Evolutionary conservation across 2,329 filamentous ascomycete genomes (phyloP).

Genomic region (Fusarium decemcellulare): DNA sequence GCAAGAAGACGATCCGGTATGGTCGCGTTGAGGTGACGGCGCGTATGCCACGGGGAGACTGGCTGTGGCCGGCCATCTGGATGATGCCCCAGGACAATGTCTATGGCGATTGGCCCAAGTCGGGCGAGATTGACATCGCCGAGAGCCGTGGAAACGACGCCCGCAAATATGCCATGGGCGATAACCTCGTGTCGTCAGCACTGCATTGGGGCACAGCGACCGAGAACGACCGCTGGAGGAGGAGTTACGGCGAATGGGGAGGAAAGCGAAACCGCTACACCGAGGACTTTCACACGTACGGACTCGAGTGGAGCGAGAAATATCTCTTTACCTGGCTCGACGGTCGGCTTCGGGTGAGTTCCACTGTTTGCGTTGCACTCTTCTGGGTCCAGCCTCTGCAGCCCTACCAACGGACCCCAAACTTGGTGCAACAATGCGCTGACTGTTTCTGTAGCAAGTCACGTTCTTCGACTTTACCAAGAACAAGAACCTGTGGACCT

Average conservation of each 20-base stretch:
- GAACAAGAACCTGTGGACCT: constrained; percentile 48
- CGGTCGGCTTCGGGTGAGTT: constrained; percentile 55
- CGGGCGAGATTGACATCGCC: constrained; percentile 68
- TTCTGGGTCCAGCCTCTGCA: constrained; percentile 17
- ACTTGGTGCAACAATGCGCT: neutral
- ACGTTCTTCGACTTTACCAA: constrained; percentile 51
- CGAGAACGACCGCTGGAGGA: constrained; percentile 49
- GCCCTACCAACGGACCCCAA: neutral
- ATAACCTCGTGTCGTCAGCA: constrained; percentile 56
- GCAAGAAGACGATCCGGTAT: constrained; percentile 62
- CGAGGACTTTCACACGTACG: constrained; percentile 63
- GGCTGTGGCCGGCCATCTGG: constrained; percentile 67
- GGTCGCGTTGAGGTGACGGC: constrained; percentile 68
- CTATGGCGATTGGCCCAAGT: constrained; percentile 66
- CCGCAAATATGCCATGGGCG: constrained; percentile 49
- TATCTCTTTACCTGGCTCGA: constrained; percentile 68
- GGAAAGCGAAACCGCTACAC: constrained; percentile 53
- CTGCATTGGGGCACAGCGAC: constrained; percentile 60
- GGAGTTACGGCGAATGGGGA: constrained; percentile 49
- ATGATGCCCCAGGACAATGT: constrained; percentile 60
- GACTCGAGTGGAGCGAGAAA: constrained; percentile 65
- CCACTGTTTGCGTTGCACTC: constrained; percentile 10
- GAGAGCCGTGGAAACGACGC: constrained; percentile 64
- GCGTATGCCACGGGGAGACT: constrained; percentile 66
- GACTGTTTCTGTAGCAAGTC: constrained; percentile 33